Percentiles rank a stretch among this genome's conserved stretches.
phyloP scores from a whole-genome alignment of 208 protist genomes.

The Trypanosoma cruzi region DNA sequence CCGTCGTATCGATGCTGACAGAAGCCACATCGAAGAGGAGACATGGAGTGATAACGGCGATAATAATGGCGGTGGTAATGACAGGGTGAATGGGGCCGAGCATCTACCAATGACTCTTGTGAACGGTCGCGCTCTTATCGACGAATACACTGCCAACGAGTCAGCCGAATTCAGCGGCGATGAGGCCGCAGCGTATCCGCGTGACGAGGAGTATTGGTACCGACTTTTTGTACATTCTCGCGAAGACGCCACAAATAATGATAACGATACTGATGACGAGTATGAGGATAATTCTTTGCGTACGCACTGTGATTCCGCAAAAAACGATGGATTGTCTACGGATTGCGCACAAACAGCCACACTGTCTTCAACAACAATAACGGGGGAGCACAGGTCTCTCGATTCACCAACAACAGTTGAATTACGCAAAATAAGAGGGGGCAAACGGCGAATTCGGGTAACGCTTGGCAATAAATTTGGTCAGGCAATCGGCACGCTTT shows the following conservation, averaged over 20 bases:
- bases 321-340: neutral
- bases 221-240: constrained; percentile 14
- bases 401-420: neutral
- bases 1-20: constrained; percentile 1
- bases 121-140: constrained; percentile 18
- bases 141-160: neutral
- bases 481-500: constrained; percentile 21
- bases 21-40: constrained; percentile 23
- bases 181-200: constrained; percentile 17
- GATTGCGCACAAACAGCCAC: neutral
- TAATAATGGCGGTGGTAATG: constrained; percentile 3
- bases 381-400: neutral
- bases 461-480: constrained; percentile 24
- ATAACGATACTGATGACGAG: neutral
- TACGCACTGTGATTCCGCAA: neutral
- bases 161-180: constrained; percentile 29
- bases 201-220: constrained; percentile 31
- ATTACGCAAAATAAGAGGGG: neutral
- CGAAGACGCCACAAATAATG: neutral
- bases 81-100: neutral
- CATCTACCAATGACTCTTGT: neutral
- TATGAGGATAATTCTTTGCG: neutral
- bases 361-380: neutral
- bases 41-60: constrained; percentile 14
- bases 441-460: neutral